phyloP scores from a whole-genome alignment of 2,329 filamentous ascomycete genomes.

The Gyromitra esculenta region DNA sequence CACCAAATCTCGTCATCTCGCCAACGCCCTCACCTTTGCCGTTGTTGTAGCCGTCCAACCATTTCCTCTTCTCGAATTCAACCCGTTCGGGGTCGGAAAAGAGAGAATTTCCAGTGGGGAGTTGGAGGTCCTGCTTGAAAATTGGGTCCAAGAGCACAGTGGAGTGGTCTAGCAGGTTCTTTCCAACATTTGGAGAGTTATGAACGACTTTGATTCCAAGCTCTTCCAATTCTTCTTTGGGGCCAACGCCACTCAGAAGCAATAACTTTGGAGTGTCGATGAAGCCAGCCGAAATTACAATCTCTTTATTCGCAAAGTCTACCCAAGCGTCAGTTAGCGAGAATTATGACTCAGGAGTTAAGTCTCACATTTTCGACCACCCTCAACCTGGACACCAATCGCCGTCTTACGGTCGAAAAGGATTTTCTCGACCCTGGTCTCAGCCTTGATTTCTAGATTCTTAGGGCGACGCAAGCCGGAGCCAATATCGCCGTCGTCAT shows the following conservation, averaged over 20 bases:
- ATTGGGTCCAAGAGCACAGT: conserved; percentile 61
- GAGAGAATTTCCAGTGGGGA: conserved; percentile 48
- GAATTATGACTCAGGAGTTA: conserved; percentile 60
- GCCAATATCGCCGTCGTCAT: conserved; percentile 48
- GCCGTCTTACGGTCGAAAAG: conserved; percentile 50
- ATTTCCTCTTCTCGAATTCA: conserved; percentile 46
- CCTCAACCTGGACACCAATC: conserved; percentile 50
- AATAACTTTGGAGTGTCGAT: conserved; percentile 68
- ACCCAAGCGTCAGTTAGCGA: conserved; percentile 60
- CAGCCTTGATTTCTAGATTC: conserved; percentile 44
- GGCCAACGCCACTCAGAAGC: conserved; percentile 66
- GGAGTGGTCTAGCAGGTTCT: conserved; percentile 62
- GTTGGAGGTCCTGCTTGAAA: conserved; percentile 61
- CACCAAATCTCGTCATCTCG: conserved; percentile 48
- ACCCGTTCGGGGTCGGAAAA: conserved; percentile 44
- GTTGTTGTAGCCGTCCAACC: conserved; percentile 42
- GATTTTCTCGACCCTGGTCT: conserved; percentile 49
- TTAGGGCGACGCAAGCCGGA: conserved; percentile 32
- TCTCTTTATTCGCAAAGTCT: conserved; percentile 44
- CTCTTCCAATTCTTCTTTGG: conserved; percentile 61
- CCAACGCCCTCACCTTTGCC: conserved; percentile 43
- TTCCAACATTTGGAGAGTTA: conserved; percentile 61
- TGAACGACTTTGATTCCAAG: conserved; percentile 60
- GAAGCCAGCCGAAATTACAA: conserved; percentile 65
- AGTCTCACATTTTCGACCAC: conserved; percentile 65